Base-by-base conservation (phyloP, 1,139 yeast genomes). In the Sugiyamaella castrensis region DNA sequence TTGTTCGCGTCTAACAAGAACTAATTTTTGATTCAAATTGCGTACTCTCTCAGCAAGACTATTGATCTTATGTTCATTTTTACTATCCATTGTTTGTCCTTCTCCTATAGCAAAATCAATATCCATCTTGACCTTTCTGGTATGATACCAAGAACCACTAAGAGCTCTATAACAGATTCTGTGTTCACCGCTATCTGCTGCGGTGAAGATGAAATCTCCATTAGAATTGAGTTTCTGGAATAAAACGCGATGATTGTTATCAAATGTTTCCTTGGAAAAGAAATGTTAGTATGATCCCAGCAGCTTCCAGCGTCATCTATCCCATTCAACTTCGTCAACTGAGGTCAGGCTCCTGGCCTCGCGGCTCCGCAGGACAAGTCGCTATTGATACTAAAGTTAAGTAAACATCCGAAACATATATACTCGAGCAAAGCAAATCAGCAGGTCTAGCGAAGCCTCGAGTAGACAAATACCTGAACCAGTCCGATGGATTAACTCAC, bases 181-280 rank as follows among this genome's bases (percentile, higher is more conserved):
- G 69, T 85, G 92, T 61, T 82, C 87, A 39, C 94, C 94, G 32
- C 81, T 73, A 43, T 81, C 88, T 43, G 80, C 71, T 1, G 91
- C 84, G 29, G 81, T 77, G 67, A 82, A 84, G 16, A 85, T 77
- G 66, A 84, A 82, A 55, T 80, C 82, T 33, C 88, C 87, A 27
- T 69, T 66, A 27, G 86, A 71, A 6, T 74, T 64, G 12, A 82
- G 80, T 61, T 76, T 77, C 65, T 82, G 88, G 61, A 80, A 78
- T 40, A 81, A 81, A 40, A 84, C 86, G 49, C 86, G 76, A 60
- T 83, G 87, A 61, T 81, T 74, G 58, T 76, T 74, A 66, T 82
- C 87, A 59, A 84, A 84, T 4, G 76, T 75, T 65, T 81, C 89
- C 62, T 73, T 19, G 24, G 68, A n/a, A 67, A 67, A 43, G 62